phyloP scores from a whole-genome alignment of 176 grass and related monocot genomes.

The Puya raimondii region DNA sequence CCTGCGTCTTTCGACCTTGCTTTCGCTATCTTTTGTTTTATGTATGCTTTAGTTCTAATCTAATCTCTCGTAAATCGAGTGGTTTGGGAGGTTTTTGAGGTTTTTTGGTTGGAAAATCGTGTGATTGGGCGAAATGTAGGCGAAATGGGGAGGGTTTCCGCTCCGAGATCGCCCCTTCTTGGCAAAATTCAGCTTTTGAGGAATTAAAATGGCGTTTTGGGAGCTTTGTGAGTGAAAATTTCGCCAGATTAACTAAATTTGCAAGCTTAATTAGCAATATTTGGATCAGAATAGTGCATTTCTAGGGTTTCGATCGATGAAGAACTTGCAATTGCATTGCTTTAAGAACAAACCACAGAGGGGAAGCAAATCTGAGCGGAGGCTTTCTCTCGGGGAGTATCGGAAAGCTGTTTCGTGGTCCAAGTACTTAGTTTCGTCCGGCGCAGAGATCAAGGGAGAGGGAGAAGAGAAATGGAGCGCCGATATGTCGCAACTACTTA shows the following conservation, averaged over 20 bases:
- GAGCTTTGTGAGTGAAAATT: too few species aligned
- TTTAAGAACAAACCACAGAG: constrained; percentile 46
- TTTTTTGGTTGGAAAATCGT: not conserved
- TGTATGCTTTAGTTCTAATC: not conserved
- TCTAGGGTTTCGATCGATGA: constrained; percentile 33
- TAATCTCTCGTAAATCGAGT: not conserved
- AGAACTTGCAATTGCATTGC: constrained; percentile 55
- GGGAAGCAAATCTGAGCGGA: constrained; percentile 32
- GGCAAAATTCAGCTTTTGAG: too few species aligned
- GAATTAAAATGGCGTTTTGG: too few species aligned
- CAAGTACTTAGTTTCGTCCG: constrained; percentile 87
- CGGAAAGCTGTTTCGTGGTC: constrained; percentile 91
- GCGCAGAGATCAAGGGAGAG: constrained; percentile 65
- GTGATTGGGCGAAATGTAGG: not conserved
- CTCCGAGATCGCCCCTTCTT: not conserved
- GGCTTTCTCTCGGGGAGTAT: constrained; percentile 88
- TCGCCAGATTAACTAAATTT: too few species aligned
- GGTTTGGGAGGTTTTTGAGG: not conserved
- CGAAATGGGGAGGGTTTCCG: constrained; percentile 1
- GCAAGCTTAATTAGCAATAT: not conserved
- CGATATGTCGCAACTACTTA: constrained; percentile 84
- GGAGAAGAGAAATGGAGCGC: constrained; percentile 83
- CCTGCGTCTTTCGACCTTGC: not conserved
- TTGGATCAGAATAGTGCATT: not conserved
- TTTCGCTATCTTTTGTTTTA: not conserved